Base-by-base conservation (phyloP, 208 protist species). In the Naegleria gruberi region DNA sequence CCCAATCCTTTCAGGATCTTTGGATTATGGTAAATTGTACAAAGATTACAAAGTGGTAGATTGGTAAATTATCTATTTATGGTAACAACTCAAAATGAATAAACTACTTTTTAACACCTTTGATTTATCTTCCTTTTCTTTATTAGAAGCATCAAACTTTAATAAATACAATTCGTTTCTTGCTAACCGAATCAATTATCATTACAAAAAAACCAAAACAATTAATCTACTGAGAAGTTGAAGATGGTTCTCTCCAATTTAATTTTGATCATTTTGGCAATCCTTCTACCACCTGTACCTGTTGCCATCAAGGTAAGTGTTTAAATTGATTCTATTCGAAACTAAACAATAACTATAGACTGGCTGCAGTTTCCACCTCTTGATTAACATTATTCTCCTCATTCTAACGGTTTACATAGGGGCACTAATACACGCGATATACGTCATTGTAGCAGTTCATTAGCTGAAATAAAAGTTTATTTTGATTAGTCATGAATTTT, bases 41-140 rank as follows among this genome's bases (percentile, higher is more conserved):
- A 98, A 98, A 92, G 95, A 98, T 87, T 98, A 94, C 89, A 95
- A 96, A 83, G 93, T 93, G 77, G 96, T 97, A 85, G 92, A 93
- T 0, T 98, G 95, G 96, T 97, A 94, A 92, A 19, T 4, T 90
- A 51, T 4, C 46, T 51, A 17, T 4, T 51, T 17, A 51, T 51
- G 12, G 12, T 4, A 4, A 17, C 12, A 51, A 51, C 12, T 51
- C 46, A 12, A 51, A 51, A 4, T 51, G 46, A 17, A 17, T 17
- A 51, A 51, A 51, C 12, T 51, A 51, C 46, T 51, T 51, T 51
- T 51, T 17, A 51, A 51, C 4, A 51, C 46, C 12, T 4, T 51
- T 51, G 4, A 51, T 17, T 51, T 51, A 51, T 51, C 46, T 51
- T 17, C 46, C 4, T 12, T 12, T 51, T 51, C 46, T 51, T 51